phyloP scores from a whole-genome alignment of 768 basidiomycete species.

The Pulveroboletus sp. region DNA sequence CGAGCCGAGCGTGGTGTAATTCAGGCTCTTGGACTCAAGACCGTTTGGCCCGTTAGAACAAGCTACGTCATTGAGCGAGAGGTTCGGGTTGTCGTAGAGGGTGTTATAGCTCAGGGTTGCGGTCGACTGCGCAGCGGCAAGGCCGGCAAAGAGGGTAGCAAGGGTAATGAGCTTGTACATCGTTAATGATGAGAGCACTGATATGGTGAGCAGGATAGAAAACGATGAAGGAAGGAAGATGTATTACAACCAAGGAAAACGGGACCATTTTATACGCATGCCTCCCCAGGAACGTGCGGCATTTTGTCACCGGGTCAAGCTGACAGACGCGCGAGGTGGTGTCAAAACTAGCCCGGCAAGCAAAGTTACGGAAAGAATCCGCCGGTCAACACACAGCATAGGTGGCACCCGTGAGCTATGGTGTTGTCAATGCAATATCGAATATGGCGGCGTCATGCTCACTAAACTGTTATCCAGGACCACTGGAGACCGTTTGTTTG shows the following conservation, averaged over 20 bases:
- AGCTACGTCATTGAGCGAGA: conserved; percentile 30
- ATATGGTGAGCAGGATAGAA: no score
- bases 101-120: conserved; percentile 36
- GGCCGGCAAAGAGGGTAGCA: conserved; percentile 13
- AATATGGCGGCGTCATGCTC: neutral
- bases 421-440: no score
- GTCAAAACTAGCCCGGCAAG: no score
- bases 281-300: no score
- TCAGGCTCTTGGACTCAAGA: conserved; percentile 28
- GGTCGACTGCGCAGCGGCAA: conserved; percentile 19
- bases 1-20: conserved; percentile 37
- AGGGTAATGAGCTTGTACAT: conserved; percentile 26
- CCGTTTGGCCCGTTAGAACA: conserved; percentile 41
- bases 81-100: conserved; percentile 31
- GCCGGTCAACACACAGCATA: no score
- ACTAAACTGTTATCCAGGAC: no score
- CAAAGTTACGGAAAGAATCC: no score
- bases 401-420: no score
- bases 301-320: no score
- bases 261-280: neutral
- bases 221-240: neutral
- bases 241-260: neutral
- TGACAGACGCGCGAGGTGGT: no score
- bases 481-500: no score
- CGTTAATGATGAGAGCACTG: conserved; percentile 2